These are phyloP conservation scores for Westerdykella aurantiaca DNA, from an alignment of 2,329 filamentous ascomycete species.

Conservation along the genomic window DNA sequence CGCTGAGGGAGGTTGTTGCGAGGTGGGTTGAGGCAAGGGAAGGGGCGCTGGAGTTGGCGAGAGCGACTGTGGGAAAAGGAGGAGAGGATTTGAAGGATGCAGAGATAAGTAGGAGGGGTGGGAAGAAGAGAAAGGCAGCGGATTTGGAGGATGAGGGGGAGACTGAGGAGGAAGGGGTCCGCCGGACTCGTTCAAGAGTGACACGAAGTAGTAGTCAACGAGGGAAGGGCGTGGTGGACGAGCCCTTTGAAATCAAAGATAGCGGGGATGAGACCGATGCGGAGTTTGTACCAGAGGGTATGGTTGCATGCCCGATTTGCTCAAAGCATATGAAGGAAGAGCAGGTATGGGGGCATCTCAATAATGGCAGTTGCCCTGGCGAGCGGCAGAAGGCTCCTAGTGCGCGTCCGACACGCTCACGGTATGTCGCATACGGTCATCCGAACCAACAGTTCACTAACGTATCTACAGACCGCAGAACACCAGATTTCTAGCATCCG, in stretches of 20 bases:
- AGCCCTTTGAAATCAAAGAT: slow-evolving; percentile 33
- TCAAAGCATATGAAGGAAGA: slow-evolving; percentile 70
- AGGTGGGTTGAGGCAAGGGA: slow-evolving; percentile 64
- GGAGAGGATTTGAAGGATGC: slow-evolving; percentile 37
- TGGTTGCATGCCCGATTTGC: slow-evolving; percentile 82
- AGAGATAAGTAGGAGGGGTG: slow-evolving; percentile 44
- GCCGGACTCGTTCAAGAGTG: slow-evolving; percentile 25
- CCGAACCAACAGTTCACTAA: too few relatives aligned
- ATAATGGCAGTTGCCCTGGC: slow-evolving; percentile 51
- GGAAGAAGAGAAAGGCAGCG: slow-evolving; percentile 36
- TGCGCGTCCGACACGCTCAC: slow-evolving; percentile 26
- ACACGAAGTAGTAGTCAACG: slow-evolving; percentile 37
- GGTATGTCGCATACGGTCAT: slow-evolving; percentile 12
- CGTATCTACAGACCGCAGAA: too few relatives aligned
- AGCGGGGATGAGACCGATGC: slow-evolving; percentile 37
- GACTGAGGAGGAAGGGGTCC: slow-evolving; percentile 3
- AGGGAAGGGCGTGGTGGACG: slow-evolving; percentile 20
- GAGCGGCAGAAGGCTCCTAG: slow-evolving; percentile 22
- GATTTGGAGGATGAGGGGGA: slow-evolving; percentile 1
- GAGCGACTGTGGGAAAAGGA: slow-evolving; percentile 31
- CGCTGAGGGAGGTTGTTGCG: slow-evolving; percentile 76
- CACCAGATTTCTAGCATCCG: too few relatives aligned
- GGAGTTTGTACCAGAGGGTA: slow-evolving; percentile 58
- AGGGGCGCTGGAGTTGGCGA: slow-evolving; percentile 60
- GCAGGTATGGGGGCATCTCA: slow-evolving; percentile 74